Percentiles rank a stretch among this genome's conserved stretches.
Conservation (phyloP, 2,329 filamentous ascomycete genomes). For the Claviceps capensis region DNA sequence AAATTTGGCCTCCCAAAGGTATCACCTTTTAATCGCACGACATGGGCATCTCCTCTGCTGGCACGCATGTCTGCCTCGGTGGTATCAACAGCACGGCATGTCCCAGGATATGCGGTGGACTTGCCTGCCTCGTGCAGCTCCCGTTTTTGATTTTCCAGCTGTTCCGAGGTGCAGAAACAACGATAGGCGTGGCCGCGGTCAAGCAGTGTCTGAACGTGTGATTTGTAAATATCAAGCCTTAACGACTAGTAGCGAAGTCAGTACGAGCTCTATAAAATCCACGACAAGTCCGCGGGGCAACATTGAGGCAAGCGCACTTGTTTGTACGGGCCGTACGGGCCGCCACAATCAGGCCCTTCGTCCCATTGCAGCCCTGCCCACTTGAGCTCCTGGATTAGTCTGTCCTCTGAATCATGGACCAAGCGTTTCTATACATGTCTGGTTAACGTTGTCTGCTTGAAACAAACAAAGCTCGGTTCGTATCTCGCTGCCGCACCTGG, state of each 20-base stretch:
- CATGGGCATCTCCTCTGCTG: constrained; percentile 53
- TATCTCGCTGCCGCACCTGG: constrained; percentile 44
- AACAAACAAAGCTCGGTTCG: background rate
- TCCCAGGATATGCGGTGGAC: constrained; percentile 41
- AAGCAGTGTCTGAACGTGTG: constrained; percentile 57
- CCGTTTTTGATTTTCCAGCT: constrained; percentile 53
- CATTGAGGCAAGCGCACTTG: constrained; percentile 39
- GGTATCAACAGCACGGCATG: constrained; percentile 52
- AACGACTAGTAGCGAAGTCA: constrained; percentile 47
- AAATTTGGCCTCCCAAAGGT: constrained; percentile 44
- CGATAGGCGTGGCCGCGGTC: constrained; percentile 66
- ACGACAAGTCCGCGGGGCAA: no score
- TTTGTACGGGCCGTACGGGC: constrained; percentile 72
- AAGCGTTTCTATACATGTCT: constrained; percentile 52
- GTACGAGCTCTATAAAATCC: background rate
- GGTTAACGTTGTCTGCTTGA: background rate
- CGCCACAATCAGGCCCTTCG: constrained; percentile 77
- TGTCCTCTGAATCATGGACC: constrained; percentile 63
- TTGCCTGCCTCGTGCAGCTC: constrained; percentile 39
- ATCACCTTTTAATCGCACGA: constrained; percentile 60
- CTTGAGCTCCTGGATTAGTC: constrained; percentile 63
- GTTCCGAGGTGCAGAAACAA: constrained; percentile 74
- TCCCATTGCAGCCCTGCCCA: constrained; percentile 92
- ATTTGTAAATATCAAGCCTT: constrained; percentile 56
- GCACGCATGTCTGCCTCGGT: constrained; percentile 61